Base-by-base conservation (phyloP, 2,329 filamentous ascomycete genomes). In the Trichoderma oligosporum region DNA sequence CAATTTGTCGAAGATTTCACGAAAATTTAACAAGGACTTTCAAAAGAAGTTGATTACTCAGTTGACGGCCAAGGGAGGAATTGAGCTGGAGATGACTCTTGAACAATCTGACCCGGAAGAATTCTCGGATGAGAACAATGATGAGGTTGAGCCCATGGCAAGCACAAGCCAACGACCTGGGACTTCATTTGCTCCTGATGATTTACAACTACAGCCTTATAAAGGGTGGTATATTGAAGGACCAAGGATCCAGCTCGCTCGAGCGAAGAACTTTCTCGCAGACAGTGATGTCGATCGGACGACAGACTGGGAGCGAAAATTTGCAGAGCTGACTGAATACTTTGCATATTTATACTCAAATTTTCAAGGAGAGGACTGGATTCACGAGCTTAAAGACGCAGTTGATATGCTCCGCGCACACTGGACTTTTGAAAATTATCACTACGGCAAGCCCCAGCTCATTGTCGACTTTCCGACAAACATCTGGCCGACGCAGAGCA, bases 281-380 rank as follows among this genome's bases (percentile, higher is more conserved):
- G 77, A 81, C 27, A 74, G 79, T 60, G 78, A 83, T 61, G 63
- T 67, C 5, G 72, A 76, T 56, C 72, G 75, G 14, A 73, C 72
- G 57, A 42, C 69, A 1, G 61, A 69, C 41, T 82, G 78, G 71
- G 63, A 71, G 1, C 46, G 60, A 9, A 73, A 74, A 49, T 65
- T 74, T 7, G 64, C 60, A 18, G 73, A 72, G 56, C 64, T 77
- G 11, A 63, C 64, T 16, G 63, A 70, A 24, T 80, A 78, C 62
- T 66, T 80, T 25, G 53, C 68, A 6, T 67, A 73, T 60, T 63
- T 77, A 12, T 44, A 62, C 7, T 20, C 60, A 8, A 65, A 60
- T 36, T 65, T 60, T 39, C 46, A 58, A 3, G 60, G 61, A 1
- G 61, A 69, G 20, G 65, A 63, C 56, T 73, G 70, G 70, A 66